Evolutionary conservation across 345 rosid species (phyloP), one percentile per base, ranked within the genome.

Genomic region (Garcia nutans): DNA sequence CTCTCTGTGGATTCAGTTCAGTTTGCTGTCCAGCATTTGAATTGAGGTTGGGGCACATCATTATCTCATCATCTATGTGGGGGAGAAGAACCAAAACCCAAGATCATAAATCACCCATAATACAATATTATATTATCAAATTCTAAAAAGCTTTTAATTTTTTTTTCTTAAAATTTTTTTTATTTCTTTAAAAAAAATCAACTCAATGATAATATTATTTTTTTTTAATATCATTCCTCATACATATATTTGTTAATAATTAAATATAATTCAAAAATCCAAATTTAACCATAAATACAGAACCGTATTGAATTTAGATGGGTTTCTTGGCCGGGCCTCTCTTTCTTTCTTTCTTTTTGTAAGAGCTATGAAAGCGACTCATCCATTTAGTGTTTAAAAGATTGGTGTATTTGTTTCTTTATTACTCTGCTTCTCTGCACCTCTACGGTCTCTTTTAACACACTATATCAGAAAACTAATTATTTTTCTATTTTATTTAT

Each of bases 41-140:
- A 78, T 80, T 76, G 80, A 81, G 82, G 78, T 74, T 76, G 84
- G 78, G 78, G 71, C 65, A 78, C 82, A 91, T 91, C 84, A 93
- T 91, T 90, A 86, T 83, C 92, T 91, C 95, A 90, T 90, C 94
- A 90, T 91, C 91, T 44, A 84, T 78, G 82, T 85, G 85, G 87
- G 86, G 76, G 6, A 70, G 84, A 82, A 84, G 78, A 80, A 81
- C 75, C 83, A 79, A 87, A 78, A 73, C 60, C 78, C 86, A 68
- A 65, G 13, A 50, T 61, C 55, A 74, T 61, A 60, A 75, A 74
- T 79, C 74, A 71, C 66, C 74, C 70, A 24, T 41, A 77, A 17
- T 33, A 50, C 33, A 66, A 72, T 10, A 65, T 70, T 77, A 76
- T 64, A 66, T 69, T 68, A 75, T 23, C 65, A 56, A 73, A 74